Conservation (phyloP, 1,139 yeast genomes). For the Scheffersomyces lignicola region DNA sequence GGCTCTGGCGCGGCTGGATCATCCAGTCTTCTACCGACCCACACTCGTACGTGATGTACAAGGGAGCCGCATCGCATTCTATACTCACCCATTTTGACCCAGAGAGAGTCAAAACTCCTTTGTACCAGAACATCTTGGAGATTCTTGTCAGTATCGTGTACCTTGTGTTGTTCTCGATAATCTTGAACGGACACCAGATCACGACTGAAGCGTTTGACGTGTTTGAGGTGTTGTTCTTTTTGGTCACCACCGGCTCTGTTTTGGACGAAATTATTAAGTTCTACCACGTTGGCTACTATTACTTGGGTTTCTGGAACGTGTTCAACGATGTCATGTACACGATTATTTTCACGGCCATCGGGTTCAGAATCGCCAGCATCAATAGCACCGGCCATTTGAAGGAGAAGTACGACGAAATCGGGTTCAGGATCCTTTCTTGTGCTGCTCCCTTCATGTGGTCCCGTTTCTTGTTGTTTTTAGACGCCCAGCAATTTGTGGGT, state of each 20-base stretch:
- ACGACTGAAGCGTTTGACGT: slow-evolving; percentile 31
- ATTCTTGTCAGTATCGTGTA: slow-evolving; percentile 67
- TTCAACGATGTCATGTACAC: slow-evolving; percentile 72
- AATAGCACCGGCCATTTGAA: slow-evolving; percentile 23
- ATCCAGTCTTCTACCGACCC: slow-evolving; percentile 74
- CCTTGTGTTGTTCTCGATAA: slow-evolving; percentile 59
- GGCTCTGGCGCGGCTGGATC: slow-evolving; percentile 96
- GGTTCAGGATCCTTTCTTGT: slow-evolving; percentile 72
- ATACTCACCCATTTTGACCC: slow-evolving; percentile 76
- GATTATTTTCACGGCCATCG: slow-evolving; percentile 53
- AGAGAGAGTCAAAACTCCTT: slow-evolving; percentile 79
- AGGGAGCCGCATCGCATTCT: slow-evolving; percentile 56
- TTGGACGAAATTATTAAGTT: slow-evolving; percentile 69
- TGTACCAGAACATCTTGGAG: slow-evolving; percentile 75
- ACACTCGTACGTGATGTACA: slow-evolving; percentile 63
- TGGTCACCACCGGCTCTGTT: slow-evolving; percentile 66
- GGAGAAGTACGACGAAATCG: slow-evolving; percentile 56
- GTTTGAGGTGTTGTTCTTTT: slow-evolving; percentile 58
- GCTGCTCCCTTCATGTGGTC: slow-evolving; percentile 91
- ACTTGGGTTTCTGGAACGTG: slow-evolving; percentile 77
- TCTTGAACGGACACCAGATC: slow-evolving; percentile 53
- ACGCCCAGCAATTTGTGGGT: slow-evolving; percentile 81
- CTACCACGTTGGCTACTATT: slow-evolving; percentile 72
- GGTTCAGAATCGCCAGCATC: slow-evolving; percentile 56
- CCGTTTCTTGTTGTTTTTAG: slow-evolving; percentile 70